Conservation (phyloP, 805 yeast species). For the Candida taoyuanica region DNA sequence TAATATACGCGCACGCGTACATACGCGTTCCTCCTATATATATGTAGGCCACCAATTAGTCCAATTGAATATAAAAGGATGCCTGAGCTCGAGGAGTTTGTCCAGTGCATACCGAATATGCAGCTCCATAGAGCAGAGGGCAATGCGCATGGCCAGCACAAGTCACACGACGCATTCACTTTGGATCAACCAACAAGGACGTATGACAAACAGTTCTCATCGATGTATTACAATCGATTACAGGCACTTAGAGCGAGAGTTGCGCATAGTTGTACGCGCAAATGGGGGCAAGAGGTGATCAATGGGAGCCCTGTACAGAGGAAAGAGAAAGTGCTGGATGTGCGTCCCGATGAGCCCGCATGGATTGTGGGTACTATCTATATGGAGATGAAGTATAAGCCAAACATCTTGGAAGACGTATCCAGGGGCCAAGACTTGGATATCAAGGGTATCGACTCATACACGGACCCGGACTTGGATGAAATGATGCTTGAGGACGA, state of each 20-base stretch:
- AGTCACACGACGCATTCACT: conserved; percentile 8
- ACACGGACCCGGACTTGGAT: conserved; percentile 53
- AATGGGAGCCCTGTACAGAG: conserved; percentile 33
- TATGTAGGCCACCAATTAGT: no score
- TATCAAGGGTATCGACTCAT: conserved; percentile 37
- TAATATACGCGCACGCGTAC: no score
- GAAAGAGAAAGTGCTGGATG: conserved; percentile 56
- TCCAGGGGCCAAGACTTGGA: conserved; percentile 45
- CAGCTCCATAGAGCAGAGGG: conserved; percentile 3
- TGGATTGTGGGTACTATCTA: conserved; percentile 89
- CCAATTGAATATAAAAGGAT: neutral
- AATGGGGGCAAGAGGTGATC: conserved; percentile 53
- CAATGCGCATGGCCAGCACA: conserved; percentile 8
- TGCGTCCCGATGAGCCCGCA: conserved; percentile 53
- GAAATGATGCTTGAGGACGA: conserved; percentile 84
- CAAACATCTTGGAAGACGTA: conserved; percentile 80
- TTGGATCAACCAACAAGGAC: conserved; percentile 29
- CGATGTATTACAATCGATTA: conserved; percentile 52
- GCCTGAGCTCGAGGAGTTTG: conserved; percentile 11
- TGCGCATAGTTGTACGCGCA: conserved; percentile 38
- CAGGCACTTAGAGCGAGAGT: conserved; percentile 43
- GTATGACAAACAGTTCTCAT: conserved; percentile 54
- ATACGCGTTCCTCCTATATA: no score
- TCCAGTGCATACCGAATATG: neutral
- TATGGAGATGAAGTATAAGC: conserved; percentile 78